Base-by-base conservation (phyloP, 2,329 filamentous ascomycete genomes). In the Verticillium nonalfalfae region DNA sequence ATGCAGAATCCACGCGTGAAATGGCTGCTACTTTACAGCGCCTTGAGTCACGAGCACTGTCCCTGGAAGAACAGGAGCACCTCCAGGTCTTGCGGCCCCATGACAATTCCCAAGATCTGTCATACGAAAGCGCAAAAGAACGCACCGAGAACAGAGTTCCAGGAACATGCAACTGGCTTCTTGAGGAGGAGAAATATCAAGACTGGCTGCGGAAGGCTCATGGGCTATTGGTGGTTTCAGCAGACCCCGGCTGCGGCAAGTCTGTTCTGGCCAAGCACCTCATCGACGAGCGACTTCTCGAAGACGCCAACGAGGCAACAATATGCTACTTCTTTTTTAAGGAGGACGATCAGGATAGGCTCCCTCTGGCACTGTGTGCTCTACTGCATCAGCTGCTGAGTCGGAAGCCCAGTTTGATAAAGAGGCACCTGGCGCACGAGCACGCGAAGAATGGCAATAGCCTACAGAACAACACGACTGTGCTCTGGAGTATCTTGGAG, bases 301-400 rank as follows among this genome's bases (percentile, higher is more conserved):
- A 14, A 26, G 11, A 13, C 11, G 18, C 14, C 18, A 9, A 18
- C 13, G 56, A 35, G 4, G 21, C 58, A 1, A 62, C 56, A 0
- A 40, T 65, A 1, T 59, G 63, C 35, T 60, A 60, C 7, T 65
- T 65, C 4, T 65, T 65, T 40, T 65, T 65, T 58, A 65, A 60
- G 11, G 52, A 55, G 10, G 18, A 55, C 10, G 52, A 58, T 35
- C 57, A 35, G 11, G 21, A 59, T 0, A 15, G 57, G 2, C 13
- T 56, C 2, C 38, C 57, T 14, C 52, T 31, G 13, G 62, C 62
- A 3, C 60, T 65, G 0, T 63, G 63, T 2, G 50, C 56, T 14
- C 13, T 65, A 0, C 7, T 65, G 1, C 63, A 63, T 34, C 13
- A 59, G 1, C n/a, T 65, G 7, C 38, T 58, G 1, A 33, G 21